phyloP scores from a whole-genome alignment of 1,139 yeast species.

The Taphrina deformans region DNA sequence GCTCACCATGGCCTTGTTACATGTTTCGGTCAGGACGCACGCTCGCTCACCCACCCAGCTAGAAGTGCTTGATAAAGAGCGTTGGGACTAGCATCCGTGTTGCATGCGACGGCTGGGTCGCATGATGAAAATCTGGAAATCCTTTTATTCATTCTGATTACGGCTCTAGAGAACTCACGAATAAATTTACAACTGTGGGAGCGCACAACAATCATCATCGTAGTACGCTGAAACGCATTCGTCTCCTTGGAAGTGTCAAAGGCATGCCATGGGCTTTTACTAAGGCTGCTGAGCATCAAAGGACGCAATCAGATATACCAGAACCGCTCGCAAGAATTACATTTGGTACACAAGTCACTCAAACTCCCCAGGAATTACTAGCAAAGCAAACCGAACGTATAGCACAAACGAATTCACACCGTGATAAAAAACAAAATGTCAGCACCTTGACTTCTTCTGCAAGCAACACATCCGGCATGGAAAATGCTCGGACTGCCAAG shows the following conservation, averaged over 20 bases:
- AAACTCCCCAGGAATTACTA: not conserved
- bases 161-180: no score
- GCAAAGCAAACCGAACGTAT: not conserved
- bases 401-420: not conserved
- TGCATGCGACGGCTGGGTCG: not conserved
- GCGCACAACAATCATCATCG: not conserved
- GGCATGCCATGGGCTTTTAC: constrained; percentile 3
- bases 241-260: no score
- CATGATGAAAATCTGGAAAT: not conserved
- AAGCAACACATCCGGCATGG: not conserved
- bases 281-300: not conserved
- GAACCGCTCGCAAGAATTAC: not conserved
- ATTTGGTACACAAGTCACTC: not conserved
- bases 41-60: no score
- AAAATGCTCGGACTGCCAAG: not conserved
- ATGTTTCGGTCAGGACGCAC: no score
- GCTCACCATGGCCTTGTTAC: not conserved
- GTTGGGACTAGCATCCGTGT: not conserved
- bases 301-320: not conserved
- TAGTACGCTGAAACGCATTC: no score
- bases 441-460: not conserved
- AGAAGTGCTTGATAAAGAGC: no score
- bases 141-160: no score
- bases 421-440: no score
- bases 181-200: no score